These are phyloP conservation scores for Calendula officinalis DNA, from an alignment of 129 eudicot species.

Conservation along the genomic window DNA sequence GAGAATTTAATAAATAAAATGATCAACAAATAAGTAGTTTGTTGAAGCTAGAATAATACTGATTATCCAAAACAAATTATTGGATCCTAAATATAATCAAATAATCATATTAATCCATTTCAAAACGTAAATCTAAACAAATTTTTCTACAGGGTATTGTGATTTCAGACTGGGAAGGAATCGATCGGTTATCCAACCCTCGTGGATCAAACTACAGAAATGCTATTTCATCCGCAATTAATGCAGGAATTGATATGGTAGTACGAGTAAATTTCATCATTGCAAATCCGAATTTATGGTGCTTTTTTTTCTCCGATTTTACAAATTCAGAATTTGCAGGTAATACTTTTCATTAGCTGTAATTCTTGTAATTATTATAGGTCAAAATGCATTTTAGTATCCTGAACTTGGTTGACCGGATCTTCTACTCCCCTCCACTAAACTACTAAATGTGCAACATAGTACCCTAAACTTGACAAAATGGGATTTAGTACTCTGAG, in stretches of 20 bases:
- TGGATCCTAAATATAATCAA: too few relatives aligned
- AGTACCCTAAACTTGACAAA: too few relatives aligned
- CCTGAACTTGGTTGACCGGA: too few relatives aligned
- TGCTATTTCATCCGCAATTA: constrained; percentile 50
- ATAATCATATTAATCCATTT: background rate
- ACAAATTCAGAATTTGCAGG: constrained; percentile 52
- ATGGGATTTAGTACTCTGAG: too few relatives aligned
- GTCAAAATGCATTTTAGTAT: too few relatives aligned
- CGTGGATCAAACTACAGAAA: constrained; percentile 67
- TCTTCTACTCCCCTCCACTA: too few relatives aligned
- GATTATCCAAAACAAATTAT: too few relatives aligned
- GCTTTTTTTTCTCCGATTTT: background rate
- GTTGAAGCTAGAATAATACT: too few relatives aligned
- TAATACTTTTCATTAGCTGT: constrained; percentile 1
- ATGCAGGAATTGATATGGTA: constrained; percentile 72
- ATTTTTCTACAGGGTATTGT: constrained; percentile 61
- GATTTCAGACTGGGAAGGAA: constrained; percentile 79
- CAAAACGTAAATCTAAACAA: background rate
- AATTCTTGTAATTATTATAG: too few relatives aligned
- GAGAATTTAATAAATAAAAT: too few relatives aligned
- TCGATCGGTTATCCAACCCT: constrained; percentile 68
- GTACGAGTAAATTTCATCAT: background rate
- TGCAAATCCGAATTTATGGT: background rate
- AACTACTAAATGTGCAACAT: too few relatives aligned
- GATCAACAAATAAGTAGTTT: too few relatives aligned